Conservation (phyloP, 805 yeast species). For the Wickerhamomyces chaumierensis region DNA sequence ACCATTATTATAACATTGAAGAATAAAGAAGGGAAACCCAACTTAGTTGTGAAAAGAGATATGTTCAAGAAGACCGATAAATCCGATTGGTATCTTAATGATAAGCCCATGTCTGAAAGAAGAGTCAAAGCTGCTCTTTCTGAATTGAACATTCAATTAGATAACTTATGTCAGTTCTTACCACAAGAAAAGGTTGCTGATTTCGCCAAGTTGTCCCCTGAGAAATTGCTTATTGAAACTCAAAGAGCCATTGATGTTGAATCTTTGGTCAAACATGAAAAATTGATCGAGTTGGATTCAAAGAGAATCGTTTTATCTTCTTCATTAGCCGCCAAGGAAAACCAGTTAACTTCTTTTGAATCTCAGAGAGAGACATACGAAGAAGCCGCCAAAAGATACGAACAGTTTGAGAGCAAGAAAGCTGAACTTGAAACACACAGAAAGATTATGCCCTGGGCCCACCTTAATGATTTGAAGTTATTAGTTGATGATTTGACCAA, state of each 20-base stretch:
- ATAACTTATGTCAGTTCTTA: slow-evolving; percentile 84
- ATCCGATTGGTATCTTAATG: slow-evolving; percentile 44
- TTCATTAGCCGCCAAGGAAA: slow-evolving; percentile 20
- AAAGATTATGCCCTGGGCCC: slow-evolving; percentile 37
- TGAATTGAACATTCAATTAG: slow-evolving; percentile 66
- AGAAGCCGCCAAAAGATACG: slow-evolving; percentile 35
- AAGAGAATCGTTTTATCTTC: slow-evolving; percentile 26
- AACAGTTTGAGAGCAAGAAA: slow-evolving; percentile 35
- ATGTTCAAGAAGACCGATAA: slow-evolving; percentile 23
- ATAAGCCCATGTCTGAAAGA: slow-evolving; percentile 26
- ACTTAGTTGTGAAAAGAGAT: slow-evolving; percentile 29
- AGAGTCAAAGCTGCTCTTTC: slow-evolving; percentile 34
- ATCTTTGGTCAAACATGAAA: slow-evolving; percentile 44
- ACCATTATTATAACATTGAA: slow-evolving; percentile 25
- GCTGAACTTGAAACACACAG: slow-evolving; percentile 35
- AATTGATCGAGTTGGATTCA: slow-evolving; percentile 41
- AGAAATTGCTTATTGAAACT: slow-evolving; percentile 62
- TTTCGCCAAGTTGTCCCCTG: slow-evolving; percentile 75
- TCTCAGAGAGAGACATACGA: slow-evolving; percentile 27
- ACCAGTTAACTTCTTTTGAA: slow-evolving; percentile 3
- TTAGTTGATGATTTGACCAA: slow-evolving; percentile 13
- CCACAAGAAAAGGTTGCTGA: slow-evolving; percentile 95
- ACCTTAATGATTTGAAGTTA: slow-evolving; percentile 26
- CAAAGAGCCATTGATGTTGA: slow-evolving; percentile 68
- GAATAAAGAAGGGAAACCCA: slow-evolving; percentile 25